Conservation (phyloP, 129 eudicot species). For the Sambucus nigra region DNA sequence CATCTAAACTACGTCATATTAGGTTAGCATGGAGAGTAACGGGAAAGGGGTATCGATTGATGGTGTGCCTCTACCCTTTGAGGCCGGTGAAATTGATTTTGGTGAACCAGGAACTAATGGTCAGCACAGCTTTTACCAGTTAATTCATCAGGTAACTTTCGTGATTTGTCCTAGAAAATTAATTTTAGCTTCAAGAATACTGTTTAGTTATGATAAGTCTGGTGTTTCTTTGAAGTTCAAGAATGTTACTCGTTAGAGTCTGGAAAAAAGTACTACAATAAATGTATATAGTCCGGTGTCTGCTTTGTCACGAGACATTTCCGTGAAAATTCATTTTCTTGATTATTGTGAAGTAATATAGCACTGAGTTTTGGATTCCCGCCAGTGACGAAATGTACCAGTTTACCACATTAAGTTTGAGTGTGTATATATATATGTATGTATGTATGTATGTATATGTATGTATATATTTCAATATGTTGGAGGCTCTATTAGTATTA, state of each 20-base stretch:
- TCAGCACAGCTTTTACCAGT: conserved; percentile 97
- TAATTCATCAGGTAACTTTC: conserved; percentile 82
- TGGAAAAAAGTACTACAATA: too few relatives aligned
- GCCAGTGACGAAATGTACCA: too few relatives aligned
- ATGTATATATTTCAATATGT: too few relatives aligned
- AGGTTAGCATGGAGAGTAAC: conserved; percentile 99
- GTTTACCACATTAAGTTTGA: neutral
- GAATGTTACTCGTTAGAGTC: too few relatives aligned
- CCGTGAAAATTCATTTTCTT: too few relatives aligned
- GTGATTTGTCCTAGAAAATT: neutral
- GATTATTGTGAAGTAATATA: neutral
- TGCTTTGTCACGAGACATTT: too few relatives aligned
- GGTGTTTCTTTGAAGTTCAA: too few relatives aligned
- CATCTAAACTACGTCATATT: neutral
- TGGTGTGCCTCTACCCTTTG: conserved; percentile 86
- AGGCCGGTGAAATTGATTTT: conserved; percentile 95
- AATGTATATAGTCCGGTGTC: too few relatives aligned
- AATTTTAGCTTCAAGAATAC: neutral
- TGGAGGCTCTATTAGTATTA: neutral
- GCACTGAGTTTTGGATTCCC: neutral
- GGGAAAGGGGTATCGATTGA: conserved; percentile 98
- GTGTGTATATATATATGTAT: too few relatives aligned
- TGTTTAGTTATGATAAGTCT: too few relatives aligned
- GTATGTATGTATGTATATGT: neutral
- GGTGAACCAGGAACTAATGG: conserved; percentile 99